These are phyloP conservation scores for Paracamarosporium sp. DNA, from an alignment of 2,329 filamentous ascomycete species.

Conservation along the genomic window DNA sequence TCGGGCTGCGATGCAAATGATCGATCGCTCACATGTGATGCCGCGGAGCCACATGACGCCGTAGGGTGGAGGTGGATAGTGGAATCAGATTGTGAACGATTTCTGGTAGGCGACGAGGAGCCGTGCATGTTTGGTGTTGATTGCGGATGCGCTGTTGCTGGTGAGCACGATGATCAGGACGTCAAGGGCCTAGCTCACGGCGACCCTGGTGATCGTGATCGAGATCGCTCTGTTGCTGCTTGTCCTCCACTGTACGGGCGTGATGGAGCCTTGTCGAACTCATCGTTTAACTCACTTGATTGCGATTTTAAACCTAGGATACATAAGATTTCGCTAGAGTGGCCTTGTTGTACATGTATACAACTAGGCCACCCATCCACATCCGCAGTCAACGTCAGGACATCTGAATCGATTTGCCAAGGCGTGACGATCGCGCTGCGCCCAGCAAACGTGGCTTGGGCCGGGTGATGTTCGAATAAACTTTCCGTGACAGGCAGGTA, in stretches of 20 bases:
- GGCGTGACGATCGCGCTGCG: neutral
- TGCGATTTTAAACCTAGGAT: neutral
- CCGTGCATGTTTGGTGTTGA: neutral
- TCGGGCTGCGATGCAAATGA: constrained; percentile 11
- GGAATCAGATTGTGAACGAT: neutral
- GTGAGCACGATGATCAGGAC: neutral
- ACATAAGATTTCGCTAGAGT: neutral
- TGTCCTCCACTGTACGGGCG: neutral
- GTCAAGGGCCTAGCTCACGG: neutral
- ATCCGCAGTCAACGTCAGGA: neutral
- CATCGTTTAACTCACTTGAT: no score
- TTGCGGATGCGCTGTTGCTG: neutral
- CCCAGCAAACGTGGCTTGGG: neutral
- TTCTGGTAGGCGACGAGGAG: neutral
- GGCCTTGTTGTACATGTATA: neutral
- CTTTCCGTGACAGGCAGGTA: neutral
- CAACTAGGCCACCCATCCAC: neutral
- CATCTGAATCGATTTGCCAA: neutral
- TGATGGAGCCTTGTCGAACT: neutral
- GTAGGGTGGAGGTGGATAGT: neutral
- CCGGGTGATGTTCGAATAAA: neutral
- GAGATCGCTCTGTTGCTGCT: neutral
- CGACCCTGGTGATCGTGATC: neutral
- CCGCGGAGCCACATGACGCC: neutral
- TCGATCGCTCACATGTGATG: neutral